Evolutionary conservation across 495 filamentous ascomycete genomes (phyloP).

Genomic region (Podospora australis): DNA sequence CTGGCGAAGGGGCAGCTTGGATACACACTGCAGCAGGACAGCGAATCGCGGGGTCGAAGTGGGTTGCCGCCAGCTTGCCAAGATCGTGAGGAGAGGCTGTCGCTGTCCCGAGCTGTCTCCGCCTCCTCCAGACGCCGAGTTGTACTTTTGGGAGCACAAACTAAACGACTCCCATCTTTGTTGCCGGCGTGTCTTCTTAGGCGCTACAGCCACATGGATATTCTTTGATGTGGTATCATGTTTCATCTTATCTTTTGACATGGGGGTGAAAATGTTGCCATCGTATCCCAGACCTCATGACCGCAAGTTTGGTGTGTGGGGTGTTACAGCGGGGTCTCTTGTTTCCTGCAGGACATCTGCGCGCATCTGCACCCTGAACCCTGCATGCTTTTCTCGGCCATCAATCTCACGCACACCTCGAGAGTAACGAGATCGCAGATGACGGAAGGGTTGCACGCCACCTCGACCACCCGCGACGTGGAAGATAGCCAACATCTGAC

Average conservation of each 20-base stretch:
- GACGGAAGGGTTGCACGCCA: no score
- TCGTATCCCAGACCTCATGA: constrained; percentile 17
- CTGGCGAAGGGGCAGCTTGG: constrained; percentile 10
- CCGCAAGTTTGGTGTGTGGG: constrained; percentile 3
- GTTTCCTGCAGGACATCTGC: constrained; percentile 10
- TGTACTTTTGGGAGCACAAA: no score
- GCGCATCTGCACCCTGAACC: constrained; percentile 4
- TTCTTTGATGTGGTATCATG: background rate
- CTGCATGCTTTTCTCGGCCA: background rate
- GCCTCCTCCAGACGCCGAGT: no score
- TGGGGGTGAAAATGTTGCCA: constrained; percentile 11
- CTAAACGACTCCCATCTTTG: background rate
- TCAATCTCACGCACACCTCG: background rate
- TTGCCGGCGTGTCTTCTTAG: background rate
- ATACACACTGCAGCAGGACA: constrained; percentile 2
- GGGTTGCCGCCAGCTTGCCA: constrained; percentile 14
- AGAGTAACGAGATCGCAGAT: background rate
- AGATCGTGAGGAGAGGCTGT: constrained; percentile 10
- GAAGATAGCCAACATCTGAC: constrained; percentile 3
- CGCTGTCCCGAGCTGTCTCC: constrained; percentile 6
- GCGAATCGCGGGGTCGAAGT: constrained; percentile 16
- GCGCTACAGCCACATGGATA: background rate
- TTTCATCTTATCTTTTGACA: background rate
- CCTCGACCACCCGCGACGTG: no score
- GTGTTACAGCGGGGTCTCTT: constrained; percentile 6